These are phyloP conservation scores for Cryphonectria parasitica DNA, from an alignment of 2,329 filamentous ascomycete species.

Conservation along the genomic window DNA sequence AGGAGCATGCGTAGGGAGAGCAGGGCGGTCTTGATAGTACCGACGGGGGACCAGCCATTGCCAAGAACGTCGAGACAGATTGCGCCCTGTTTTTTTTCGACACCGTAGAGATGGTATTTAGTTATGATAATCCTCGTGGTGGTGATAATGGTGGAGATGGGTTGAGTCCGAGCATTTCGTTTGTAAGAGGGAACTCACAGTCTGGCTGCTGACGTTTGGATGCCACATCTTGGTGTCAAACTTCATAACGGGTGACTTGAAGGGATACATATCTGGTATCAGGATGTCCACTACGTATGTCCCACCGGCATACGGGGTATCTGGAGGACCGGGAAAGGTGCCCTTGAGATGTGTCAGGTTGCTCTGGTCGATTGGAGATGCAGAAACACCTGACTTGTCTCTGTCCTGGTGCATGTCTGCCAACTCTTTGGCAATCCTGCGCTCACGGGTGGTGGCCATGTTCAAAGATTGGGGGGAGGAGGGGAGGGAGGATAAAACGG, in stretches of 20 bases:
- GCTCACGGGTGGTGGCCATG: slow-evolving; percentile 57
- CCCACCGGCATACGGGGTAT: slow-evolving; percentile 91
- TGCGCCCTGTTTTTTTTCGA: slow-evolving; percentile 66
- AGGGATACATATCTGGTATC: slow-evolving; percentile 89
- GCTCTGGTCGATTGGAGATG: slow-evolving; percentile 64
- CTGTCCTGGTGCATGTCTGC: slow-evolving; percentile 73
- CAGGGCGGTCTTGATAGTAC: slow-evolving; percentile 94
- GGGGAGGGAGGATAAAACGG: no score
- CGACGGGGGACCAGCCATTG: slow-evolving; percentile 89
- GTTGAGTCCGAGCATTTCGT: neutral
- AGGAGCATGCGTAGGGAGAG: slow-evolving; percentile 93
- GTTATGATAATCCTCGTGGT: neutral
- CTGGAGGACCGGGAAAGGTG: slow-evolving; percentile 82
- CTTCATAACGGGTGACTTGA: slow-evolving; percentile 87
- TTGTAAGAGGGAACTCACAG: slow-evolving; percentile 58
- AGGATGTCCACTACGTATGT: slow-evolving; percentile 81
- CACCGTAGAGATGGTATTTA: neutral
- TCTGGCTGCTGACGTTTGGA: slow-evolving; percentile 93
- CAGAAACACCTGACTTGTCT: slow-evolving; percentile 74
- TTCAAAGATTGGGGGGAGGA: neutral
- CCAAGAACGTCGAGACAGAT: slow-evolving; percentile 95
- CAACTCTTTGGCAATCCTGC: slow-evolving; percentile 76
- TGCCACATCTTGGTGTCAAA: slow-evolving; percentile 97
- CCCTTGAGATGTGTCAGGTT: slow-evolving; percentile 84
- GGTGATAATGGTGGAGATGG: neutral